A percentile compares a stretch with the other conserved stretches of the same genome.
phyloP scores from a whole-genome alignment of 768 basidiomycete genomes.

The Daedaleopsis sinensis region DNA sequence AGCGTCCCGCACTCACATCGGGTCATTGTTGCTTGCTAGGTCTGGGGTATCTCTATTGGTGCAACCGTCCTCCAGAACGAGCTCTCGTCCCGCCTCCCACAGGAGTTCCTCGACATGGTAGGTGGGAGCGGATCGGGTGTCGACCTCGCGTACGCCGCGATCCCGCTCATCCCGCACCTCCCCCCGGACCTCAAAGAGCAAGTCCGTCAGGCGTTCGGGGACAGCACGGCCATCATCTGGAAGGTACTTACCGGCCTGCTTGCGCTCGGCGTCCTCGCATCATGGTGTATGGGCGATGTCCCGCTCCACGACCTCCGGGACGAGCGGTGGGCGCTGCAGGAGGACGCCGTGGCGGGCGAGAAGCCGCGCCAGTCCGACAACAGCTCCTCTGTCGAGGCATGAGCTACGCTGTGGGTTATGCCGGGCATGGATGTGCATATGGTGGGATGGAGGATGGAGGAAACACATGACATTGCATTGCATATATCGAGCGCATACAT shows the following conservation, averaged over 20 bases:
- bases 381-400: too few relatives aligned
- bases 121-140: too few relatives aligned
- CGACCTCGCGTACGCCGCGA: conserved; percentile 28
- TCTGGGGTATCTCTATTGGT: conserved; percentile 41
- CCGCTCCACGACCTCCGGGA: conserved; percentile 31
- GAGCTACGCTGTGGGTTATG: too few relatives aligned
- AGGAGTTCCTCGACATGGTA: conserved; percentile 20
- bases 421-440: too few relatives aligned
- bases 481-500: too few relatives aligned
- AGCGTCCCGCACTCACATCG: not conserved
- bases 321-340: conserved; percentile 17
- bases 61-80: conserved; percentile 39
- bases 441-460: too few relatives aligned
- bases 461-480: too few relatives aligned
- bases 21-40: conserved; percentile 14
- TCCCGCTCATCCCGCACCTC: conserved; percentile 32
- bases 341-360: not conserved
- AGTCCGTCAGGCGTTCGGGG: conserved; percentile 34
- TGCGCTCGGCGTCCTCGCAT: conserved; percentile 29
- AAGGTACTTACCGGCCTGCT: conserved; percentile 31
- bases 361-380: too few relatives aligned
- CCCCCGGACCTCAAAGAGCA: conserved; percentile 21
- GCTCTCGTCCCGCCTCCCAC: conserved; percentile 34
- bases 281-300: conserved; percentile 29
- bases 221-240: conserved; percentile 34